Evolutionary conservation across 164 flowering plant species (phyloP), one percentile per base, ranked within the genome.

Genomic region (Annona cherimola): DNA sequence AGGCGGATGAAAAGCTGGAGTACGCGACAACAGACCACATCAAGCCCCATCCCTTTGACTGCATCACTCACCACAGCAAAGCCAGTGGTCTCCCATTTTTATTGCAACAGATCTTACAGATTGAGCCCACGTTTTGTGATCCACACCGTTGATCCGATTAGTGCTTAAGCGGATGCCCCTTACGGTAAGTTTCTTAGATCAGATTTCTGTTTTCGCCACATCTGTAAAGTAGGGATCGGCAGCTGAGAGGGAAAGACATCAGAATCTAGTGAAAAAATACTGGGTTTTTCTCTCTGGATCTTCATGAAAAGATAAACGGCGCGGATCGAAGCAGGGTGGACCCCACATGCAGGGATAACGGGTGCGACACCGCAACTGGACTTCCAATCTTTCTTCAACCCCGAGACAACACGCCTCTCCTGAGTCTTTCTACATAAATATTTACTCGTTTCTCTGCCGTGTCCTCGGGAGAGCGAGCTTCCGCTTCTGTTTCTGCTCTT

Each of bases 1-100:
- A 75, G 85, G 65, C 84, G 84, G 86, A 76, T 54, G 68, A 74
- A n/a, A 73, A 81, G 76, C 73, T 16, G 16, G 4, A 40, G 16
- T 70, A 18, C 60, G 63, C 59, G 18, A 19, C 50, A 44, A 16
- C 39, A 46, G 26, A 18, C 46, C 71, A 7, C 63, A 20, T 2
- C 26, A 61, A 20, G 19, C 20, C 61, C 63, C 14, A 50, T 7
- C 5, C 61, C 67, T 75, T 79, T 81, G 85, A 79, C 82, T 63
- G 35, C 61, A 54, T 20, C 39, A 14, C 2, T 60, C 68, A 71
- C 76, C 63, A 74, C 61, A 11, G 19, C 20, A 3, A 61, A 55
- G 63, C 42, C 11, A 16, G 35, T 16, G 68, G 69, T 67, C 54
- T 50, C 57, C 57, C n/a, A n/a, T n/a, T n/a, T n/a, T n/a, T 50